Conservation (phyloP, 192 early-diverging fungal genomes). For the Coemansia erecta region DNA sequence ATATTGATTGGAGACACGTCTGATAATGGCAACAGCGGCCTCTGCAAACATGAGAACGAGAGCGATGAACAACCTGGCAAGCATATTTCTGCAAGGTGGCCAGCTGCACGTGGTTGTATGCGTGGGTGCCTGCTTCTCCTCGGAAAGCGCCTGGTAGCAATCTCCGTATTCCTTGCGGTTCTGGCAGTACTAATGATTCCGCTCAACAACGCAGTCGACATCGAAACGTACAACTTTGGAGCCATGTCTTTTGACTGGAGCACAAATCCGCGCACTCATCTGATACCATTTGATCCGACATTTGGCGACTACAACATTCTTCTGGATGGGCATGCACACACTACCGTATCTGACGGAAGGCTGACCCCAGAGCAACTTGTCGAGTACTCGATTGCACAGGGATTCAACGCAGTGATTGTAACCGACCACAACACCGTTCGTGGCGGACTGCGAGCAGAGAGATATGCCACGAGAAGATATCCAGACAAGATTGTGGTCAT, state of each 20-base stretch:
- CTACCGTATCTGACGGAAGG: constrained; percentile 60
- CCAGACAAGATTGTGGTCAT: constrained; percentile 58
- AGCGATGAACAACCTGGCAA: not conserved
- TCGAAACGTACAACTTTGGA: constrained; percentile 14
- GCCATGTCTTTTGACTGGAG: constrained; percentile 28
- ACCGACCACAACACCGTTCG: constrained; percentile 68
- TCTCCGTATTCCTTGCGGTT: constrained; percentile 6
- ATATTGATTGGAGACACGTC: too few relatives aligned
- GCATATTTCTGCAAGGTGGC: not conserved
- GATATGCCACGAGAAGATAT: constrained; percentile 56
- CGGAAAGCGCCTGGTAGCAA: constrained; percentile 13
- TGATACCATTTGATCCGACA: constrained; percentile 24
- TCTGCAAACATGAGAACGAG: too few relatives aligned
- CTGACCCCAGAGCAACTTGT: constrained; percentile 59
- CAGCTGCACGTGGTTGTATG: too few relatives aligned
- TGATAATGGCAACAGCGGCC: too few relatives aligned
- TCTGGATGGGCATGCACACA: constrained; percentile 65
- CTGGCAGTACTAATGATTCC: constrained; percentile 23
- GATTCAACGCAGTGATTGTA: constrained; percentile 68
- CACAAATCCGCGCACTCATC: constrained; percentile 19
- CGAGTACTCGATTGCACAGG: constrained; percentile 67
- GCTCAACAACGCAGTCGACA: constrained; percentile 9
- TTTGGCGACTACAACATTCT: constrained; percentile 55
- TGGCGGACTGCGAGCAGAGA: constrained; percentile 61
- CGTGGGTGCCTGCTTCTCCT: not conserved